These are phyloP conservation scores for Suillus decipiens DNA, from an alignment of 768 basidiomycete genomes.

Conservation along the genomic window DNA sequence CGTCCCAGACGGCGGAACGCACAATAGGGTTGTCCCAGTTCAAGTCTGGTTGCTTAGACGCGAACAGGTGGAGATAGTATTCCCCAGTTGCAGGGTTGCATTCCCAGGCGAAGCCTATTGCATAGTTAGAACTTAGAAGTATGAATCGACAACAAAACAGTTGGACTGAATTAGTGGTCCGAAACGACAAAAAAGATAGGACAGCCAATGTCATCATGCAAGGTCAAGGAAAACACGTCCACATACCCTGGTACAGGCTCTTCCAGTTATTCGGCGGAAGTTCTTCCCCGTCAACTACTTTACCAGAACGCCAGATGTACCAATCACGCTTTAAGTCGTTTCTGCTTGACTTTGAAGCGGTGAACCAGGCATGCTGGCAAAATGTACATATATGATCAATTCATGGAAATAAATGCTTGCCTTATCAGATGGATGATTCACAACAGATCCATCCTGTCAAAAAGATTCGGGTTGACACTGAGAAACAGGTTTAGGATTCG, in stretches of 20 bases:
- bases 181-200: too few relatives aligned
- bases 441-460: slow-evolving; percentile 70
- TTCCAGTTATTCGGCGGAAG: slow-evolving; percentile 76
- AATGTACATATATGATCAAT: slow-evolving; percentile 6
- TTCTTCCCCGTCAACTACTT: slow-evolving; percentile 51
- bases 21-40: slow-evolving; percentile 64
- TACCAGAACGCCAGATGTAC: slow-evolving; percentile 11
- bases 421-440: slow-evolving; percentile 73
- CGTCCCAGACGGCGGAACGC: too few relatives aligned
- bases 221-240: neutral
- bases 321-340: too few relatives aligned
- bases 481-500: slow-evolving; percentile 10
- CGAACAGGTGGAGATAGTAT: slow-evolving; percentile 73
- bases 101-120: slow-evolving; percentile 66
- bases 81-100: slow-evolving; percentile 64
- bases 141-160: neutral
- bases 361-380: too few relatives aligned
- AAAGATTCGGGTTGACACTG: slow-evolving; percentile 11
- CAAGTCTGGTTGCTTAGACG: slow-evolving; percentile 69
- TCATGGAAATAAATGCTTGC: slow-evolving; percentile 28
- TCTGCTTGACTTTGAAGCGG: too few relatives aligned
- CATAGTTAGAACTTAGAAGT: neutral
- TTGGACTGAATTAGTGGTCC: too few relatives aligned
- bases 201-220: neutral
- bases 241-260: slow-evolving; percentile 60